These are phyloP conservation scores for Podospora tetraspora DNA, from an alignment of 495 filamentous ascomycete species.

Conservation along the genomic window DNA sequence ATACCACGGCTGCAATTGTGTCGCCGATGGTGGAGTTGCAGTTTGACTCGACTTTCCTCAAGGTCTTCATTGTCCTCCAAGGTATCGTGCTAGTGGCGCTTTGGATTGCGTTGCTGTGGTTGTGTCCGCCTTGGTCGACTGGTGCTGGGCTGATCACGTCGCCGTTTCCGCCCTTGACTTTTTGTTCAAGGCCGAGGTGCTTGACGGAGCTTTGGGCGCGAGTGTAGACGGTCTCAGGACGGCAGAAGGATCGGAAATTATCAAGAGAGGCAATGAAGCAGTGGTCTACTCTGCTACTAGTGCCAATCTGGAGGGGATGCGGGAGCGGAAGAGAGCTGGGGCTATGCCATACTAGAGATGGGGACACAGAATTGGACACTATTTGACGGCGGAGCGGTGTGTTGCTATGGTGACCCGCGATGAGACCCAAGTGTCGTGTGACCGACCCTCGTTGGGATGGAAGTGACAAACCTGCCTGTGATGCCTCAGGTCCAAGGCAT, in stretches of 20 bases:
- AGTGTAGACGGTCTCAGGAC: not conserved
- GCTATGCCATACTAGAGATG: too few relatives aligned
- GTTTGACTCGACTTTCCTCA: slow-evolving; percentile 9
- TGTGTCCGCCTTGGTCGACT: not conserved
- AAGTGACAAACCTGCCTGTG: too few relatives aligned
- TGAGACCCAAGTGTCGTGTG: too few relatives aligned
- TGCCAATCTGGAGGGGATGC: not conserved
- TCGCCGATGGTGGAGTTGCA: slow-evolving; percentile 7
- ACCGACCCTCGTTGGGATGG: too few relatives aligned
- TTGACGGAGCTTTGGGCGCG: not conserved
- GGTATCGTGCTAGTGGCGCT: not conserved
- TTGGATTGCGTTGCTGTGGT: not conserved
- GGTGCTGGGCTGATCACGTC: not conserved
- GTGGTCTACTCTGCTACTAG: not conserved
- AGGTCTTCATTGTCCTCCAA: not conserved
- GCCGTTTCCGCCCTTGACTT: slow-evolving; percentile 6
- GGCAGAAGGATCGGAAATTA: not conserved
- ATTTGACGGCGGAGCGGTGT: too few relatives aligned
- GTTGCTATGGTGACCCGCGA: too few relatives aligned
- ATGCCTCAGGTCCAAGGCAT: too few relatives aligned
- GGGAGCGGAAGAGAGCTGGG: not conserved
- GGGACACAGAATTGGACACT: too few relatives aligned
- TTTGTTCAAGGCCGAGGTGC: not conserved
- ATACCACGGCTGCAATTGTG: slow-evolving; percentile 13
- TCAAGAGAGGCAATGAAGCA: not conserved